Evolutionary conservation across 2,329 filamentous ascomycete species (phyloP), one percentile per base, ranked within the genome.

Genomic region (Xylariales sp.): DNA sequence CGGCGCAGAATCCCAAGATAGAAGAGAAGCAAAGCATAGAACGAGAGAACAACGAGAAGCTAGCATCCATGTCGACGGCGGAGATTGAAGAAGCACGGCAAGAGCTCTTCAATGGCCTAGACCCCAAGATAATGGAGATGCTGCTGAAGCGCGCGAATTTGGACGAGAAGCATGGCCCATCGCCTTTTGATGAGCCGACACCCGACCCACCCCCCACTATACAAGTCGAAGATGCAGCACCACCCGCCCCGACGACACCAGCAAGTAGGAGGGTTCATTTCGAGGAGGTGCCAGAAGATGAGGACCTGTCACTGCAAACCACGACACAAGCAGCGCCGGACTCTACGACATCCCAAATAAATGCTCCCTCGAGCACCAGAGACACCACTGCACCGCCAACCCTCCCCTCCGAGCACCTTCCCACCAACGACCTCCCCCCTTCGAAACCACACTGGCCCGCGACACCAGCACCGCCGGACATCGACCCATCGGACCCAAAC

Each of bases 51-150:
- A 78, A 68, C 32, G 74, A 80, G 44, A 78, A 77, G 46, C 62
- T 98, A 34, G 82, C 81, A 11, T 70, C 73, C 19, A 96, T 98
- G 93, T 86, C 85, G 2, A 68, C 79, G 0, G 76, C 80, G 27
- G 88, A 96, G 62, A 95, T 97, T 44, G 81, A 86, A 47, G 73
- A 83, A 51, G 89, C 93, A 46, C 79, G 84, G 31, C 73, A 80
- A 45, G 91, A 97, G 51, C 69, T 98, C n/a, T 73, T 95, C 58
- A 74, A 72, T n/a, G 80, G 77, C 6, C 64, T 97, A 40, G 84
- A 88, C 48, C 84, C 89, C 2, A 76, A 76, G 0, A 67, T 96
- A 22, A 71, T 98, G 5, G 77, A 95, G 56, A 80, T 80, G 51
- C 71, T 98, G 14, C 72, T 97, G 18, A 77, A 77, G 48, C 75